Percentiles rank a stretch among this genome's conserved stretches.
Conservation (phyloP, 2,329 filamentous ascomycete genomes). For the Metarhizium robertsii region DNA sequence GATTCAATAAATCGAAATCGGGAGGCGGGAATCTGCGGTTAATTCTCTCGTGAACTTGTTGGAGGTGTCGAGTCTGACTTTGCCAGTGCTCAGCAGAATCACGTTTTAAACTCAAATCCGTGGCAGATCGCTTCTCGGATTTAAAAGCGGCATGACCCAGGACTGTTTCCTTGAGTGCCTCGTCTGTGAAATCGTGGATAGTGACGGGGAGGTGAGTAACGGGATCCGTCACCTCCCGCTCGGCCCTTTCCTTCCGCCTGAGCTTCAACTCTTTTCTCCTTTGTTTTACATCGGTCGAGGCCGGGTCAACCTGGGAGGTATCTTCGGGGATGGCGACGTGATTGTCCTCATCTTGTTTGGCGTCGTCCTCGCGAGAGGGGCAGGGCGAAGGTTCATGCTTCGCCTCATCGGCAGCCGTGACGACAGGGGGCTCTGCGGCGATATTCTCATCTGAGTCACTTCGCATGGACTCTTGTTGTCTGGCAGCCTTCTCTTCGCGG, state of each 20-base stretch:
- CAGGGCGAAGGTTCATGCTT: background rate
- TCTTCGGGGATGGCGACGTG: slow-evolving; percentile 17
- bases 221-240: slow-evolving; percentile 60
- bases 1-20: slow-evolving; percentile 32
- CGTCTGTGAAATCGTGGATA: slow-evolving; percentile 59
- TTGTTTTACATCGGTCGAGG: slow-evolving; percentile 32
- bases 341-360: slow-evolving; percentile 7
- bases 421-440: background rate
- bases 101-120: slow-evolving; percentile 25
- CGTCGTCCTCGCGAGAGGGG: slow-evolving; percentile 1
- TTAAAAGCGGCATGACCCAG: slow-evolving; percentile 24
- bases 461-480: slow-evolving; percentile 29
- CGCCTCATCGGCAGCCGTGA: background rate
- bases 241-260: slow-evolving; percentile 32
- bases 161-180: slow-evolving; percentile 38
- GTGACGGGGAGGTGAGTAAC: slow-evolving; percentile 60
- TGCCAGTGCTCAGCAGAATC: slow-evolving; percentile 30
- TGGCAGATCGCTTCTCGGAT: slow-evolving; percentile 25
- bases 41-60: slow-evolving; percentile 31
- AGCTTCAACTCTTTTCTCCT: slow-evolving; percentile 41
- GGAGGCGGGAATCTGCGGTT: slow-evolving; percentile 37
- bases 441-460: slow-evolving; percentile 15
- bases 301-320: slow-evolving; percentile 26
- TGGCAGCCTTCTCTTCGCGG: slow-evolving; percentile 33
- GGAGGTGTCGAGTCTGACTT: slow-evolving; percentile 24